Conservation (phyloP, 2,329 filamentous ascomycete genomes). For the Aspergillus flavus region DNA sequence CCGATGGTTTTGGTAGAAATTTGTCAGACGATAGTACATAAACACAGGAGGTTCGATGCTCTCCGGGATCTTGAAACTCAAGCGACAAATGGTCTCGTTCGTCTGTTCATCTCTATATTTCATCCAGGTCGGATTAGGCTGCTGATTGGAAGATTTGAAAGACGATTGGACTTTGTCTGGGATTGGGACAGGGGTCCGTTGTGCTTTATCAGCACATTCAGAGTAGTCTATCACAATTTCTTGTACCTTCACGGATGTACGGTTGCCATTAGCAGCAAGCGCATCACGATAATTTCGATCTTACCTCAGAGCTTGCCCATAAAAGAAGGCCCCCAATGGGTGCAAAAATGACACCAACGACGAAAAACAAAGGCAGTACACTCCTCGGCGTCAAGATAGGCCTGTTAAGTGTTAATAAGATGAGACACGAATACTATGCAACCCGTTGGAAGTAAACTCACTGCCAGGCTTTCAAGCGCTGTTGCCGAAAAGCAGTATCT, state of each 20-base stretch:
- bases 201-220: conserved; percentile 64
- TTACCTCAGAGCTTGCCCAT: conserved; percentile 79
- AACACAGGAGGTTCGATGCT: conserved; percentile 79
- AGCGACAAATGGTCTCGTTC: conserved; percentile 62
- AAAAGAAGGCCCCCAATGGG: conserved; percentile 86
- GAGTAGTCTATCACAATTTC: conserved; percentile 92
- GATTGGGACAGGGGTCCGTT: conserved; percentile 52
- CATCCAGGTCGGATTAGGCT: conserved; percentile 36
- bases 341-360: conserved; percentile 87
- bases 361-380: conserved; percentile 87
- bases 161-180: conserved; percentile 62
- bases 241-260: conserved; percentile 65
- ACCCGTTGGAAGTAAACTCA: conserved; percentile 53
- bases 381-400: conserved; percentile 95
- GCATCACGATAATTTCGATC: conserved; percentile 19
- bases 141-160: conserved; percentile 64
- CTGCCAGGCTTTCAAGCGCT: conserved; percentile 98
- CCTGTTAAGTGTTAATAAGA: conserved; percentile 50
- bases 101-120: conserved; percentile 24
- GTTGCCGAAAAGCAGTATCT: conserved; percentile 97
- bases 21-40: conserved; percentile 93
- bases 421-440: not conserved
- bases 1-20: conserved; percentile 99
- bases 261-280: conserved; percentile 11
- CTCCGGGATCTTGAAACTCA: conserved; percentile 80